Percentiles rank a stretch among this genome's conserved stretches.
Conservation (phyloP, 1,284 basidiomycete species). For the Baeospora myosura region DNA sequence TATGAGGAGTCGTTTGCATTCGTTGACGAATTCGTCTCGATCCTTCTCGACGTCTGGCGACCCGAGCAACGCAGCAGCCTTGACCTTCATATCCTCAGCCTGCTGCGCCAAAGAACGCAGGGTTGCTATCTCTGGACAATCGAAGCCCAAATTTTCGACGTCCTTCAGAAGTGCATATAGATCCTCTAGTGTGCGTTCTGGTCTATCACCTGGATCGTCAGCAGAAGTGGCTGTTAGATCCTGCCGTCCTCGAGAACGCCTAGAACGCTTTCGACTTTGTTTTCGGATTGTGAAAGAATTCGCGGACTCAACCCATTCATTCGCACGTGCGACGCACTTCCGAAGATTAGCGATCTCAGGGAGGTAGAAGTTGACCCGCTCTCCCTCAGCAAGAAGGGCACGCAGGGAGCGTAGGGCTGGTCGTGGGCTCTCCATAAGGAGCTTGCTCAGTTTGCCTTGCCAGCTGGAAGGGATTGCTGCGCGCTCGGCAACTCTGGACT, state of each 20-base stretch:
- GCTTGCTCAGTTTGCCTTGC: constrained; percentile 63
- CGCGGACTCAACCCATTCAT: constrained; percentile 78
- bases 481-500: constrained; percentile 59
- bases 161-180: constrained; percentile 63
- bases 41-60: constrained; percentile 29
- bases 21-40: constrained; percentile 52
- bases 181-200: constrained; percentile 61
- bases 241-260: constrained; percentile 50
- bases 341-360: constrained; percentile 68
- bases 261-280: constrained; percentile 65
- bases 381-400: constrained; percentile 78
- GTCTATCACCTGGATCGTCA: constrained; percentile 58
- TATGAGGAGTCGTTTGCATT: constrained; percentile 63
- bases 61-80: constrained; percentile 47
- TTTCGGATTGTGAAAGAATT: constrained; percentile 68
- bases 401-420: constrained; percentile 74
- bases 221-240: constrained; percentile 31
- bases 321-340: constrained; percentile 74
- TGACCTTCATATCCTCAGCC: constrained; percentile 56
- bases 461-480: constrained; percentile 73
- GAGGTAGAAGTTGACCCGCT: constrained; percentile 72
- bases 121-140: constrained; percentile 62
- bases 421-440: constrained; percentile 60
- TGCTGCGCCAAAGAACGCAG: constrained; percentile 54
- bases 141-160: constrained; percentile 72